Evolutionary conservation across 495 filamentous ascomycete genomes (phyloP).

Genomic region (Halenospora varia): DNA sequence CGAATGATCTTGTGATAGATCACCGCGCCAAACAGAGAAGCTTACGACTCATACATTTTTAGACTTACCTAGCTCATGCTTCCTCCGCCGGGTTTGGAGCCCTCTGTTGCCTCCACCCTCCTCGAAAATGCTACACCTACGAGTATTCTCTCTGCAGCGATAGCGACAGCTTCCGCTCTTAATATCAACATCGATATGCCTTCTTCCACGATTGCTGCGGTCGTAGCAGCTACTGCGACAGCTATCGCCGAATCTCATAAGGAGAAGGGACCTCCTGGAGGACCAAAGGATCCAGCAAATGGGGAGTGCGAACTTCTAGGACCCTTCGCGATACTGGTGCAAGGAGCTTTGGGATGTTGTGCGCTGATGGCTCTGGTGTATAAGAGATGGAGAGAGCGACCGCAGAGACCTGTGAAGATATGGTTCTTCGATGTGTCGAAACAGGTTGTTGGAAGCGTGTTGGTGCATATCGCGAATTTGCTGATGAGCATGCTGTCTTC

Average conservation of each 20-base stretch:
- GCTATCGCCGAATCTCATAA: background rate
- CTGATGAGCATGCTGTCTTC: constrained; percentile 93
- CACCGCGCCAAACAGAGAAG: no score
- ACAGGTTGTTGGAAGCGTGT: constrained; percentile 89
- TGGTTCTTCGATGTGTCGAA: constrained; percentile 98
- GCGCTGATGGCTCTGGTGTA: constrained; percentile 84
- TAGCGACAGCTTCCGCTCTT: constrained; percentile 11
- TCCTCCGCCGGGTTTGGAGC: constrained; percentile 22
- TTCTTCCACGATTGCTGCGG: constrained; percentile 19
- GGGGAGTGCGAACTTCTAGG: constrained; percentile 78
- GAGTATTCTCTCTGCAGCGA: constrained; percentile 25
- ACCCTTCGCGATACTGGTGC: constrained; percentile 82
- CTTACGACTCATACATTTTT: no score
- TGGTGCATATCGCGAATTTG: constrained; percentile 88
- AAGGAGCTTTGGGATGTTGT: constrained; percentile 79
- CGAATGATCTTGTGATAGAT: no score
- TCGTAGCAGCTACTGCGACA: constrained; percentile 28
- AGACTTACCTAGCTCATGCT: constrained; percentile 17
- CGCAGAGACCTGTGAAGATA: constrained; percentile 86
- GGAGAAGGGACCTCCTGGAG: background rate
- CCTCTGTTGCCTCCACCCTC: constrained; percentile 17
- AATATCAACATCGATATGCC: constrained; percentile 27
- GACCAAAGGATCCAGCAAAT: constrained; percentile 4
- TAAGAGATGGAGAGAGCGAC: constrained; percentile 88
- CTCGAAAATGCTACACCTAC: constrained; percentile 14